Evolutionary conservation across 148 eudicot genomes (phyloP).

Genomic region (Euryodendron excelsum): DNA sequence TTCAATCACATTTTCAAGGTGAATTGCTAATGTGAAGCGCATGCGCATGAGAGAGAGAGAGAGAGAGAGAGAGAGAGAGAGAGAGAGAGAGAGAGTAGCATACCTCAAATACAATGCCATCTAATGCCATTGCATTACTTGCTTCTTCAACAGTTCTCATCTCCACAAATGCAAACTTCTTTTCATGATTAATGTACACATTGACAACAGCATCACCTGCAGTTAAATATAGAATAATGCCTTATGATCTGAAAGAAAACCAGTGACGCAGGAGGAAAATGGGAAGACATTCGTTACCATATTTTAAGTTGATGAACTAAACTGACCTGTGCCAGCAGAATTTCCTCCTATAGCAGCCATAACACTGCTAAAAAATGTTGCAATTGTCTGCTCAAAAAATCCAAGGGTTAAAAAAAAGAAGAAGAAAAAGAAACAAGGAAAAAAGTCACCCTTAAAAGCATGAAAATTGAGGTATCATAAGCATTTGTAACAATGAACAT

Average conservation of each 20-base stretch:
- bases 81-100: constrained; percentile 8
- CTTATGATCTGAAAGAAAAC: not conserved
- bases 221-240: constrained; percentile 9
- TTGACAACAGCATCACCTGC: constrained; percentile 95
- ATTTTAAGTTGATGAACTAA: constrained; percentile 9
- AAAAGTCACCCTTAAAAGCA: not conserved
- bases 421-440: not conserved
- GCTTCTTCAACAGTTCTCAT: constrained; percentile 99
- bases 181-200: constrained; percentile 95
- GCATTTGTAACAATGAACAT: not conserved
- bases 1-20: not conserved
- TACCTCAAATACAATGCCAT: constrained; percentile 91
- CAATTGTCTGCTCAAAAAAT: constrained; percentile 60
- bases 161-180: constrained; percentile 96
- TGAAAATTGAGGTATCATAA: not conserved
- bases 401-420: constrained; percentile 8
- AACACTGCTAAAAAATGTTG: constrained; percentile 84
- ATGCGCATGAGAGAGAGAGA: not conserved
- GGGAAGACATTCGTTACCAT: not conserved
- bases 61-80: constrained; percentile 6
- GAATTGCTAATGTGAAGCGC: not conserved
- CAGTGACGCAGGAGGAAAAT: not conserved
- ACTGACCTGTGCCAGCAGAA: constrained; percentile 85
- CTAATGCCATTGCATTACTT: constrained; percentile 94
- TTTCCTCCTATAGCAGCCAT: constrained; percentile 85